Base-by-base conservation (phyloP, 192 early-diverging fungal species). In the Entophlyctis luteolus region DNA sequence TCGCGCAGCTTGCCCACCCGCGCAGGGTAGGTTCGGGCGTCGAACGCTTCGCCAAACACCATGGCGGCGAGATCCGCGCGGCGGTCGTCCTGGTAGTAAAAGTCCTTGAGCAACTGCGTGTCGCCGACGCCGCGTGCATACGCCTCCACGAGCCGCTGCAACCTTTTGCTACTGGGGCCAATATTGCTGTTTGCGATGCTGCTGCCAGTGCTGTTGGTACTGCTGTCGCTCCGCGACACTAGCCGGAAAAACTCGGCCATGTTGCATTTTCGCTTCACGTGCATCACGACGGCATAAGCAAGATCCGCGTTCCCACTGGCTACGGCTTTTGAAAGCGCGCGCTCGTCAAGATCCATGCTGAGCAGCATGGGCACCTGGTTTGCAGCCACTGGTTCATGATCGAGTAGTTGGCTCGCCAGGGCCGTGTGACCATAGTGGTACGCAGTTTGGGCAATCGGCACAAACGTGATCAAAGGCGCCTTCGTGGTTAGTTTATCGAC, bases 61-160 rank as follows among this genome's bases (percentile, higher is more conserved):
- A 77, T n/a, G 70, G 82, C 37, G 46, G 93, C 84, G 62, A 78
- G 78, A 48, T 93, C 77, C 20, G 86, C 74, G 39, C 76, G 58
- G 53, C 89, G 80, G 80, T 99, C 98, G 68, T 96, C 92, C 72
- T 98, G 94, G 67, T 91, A 98, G 76, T 98, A 99, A 67, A 95
- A 99, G 70, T 98, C 90, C 47, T 88, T 87, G 46, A 99, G 81
- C 0, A 96, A 71, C 16, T 89, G 84, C 25, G 81, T 72, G 38
- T 89, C 87, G 65, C 90, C 87, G 31, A 91, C 77, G 1, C 29
- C 18, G 25, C 82, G 83, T 77, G 87, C 87, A 72, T 96, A 98
- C 12, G 83, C 79, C 72, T 96, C 92, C 22, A 99, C 78, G 8
- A 98, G 70, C n/a, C n/a, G n/a, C n/a, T n/a, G n/a, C n/a, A n/a